These are phyloP conservation scores for Xanthoconium stramineum DNA, from an alignment of 768 basidiomycete genomes.

Conservation along the genomic window DNA sequence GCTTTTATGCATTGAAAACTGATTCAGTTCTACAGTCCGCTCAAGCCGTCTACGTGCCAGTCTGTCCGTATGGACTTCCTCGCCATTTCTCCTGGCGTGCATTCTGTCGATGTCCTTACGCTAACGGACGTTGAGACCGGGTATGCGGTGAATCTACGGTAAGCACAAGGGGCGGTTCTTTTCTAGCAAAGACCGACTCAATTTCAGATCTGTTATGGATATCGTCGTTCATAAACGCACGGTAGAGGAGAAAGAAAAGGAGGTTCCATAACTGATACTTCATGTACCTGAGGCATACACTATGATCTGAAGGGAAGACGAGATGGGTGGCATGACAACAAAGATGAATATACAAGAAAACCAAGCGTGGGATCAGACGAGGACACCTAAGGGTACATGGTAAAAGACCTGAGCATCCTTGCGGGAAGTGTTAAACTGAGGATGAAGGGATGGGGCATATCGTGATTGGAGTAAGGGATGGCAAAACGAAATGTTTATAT, in stretches of 20 bases:
- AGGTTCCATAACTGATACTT: slow-evolving; percentile 12
- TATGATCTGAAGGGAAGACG: slow-evolving; percentile 3
- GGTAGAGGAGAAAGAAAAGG: neutral
- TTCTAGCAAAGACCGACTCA: slow-evolving; percentile 2
- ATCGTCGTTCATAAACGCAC: slow-evolving; percentile 62
- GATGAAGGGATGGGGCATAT: neutral
- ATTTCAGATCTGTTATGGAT: slow-evolving; percentile 65
- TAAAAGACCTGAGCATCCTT: slow-evolving; percentile 12
- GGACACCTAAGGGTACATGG: slow-evolving; percentile 21
- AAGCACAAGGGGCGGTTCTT: slow-evolving; percentile 10
- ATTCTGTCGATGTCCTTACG: slow-evolving; percentile 67
- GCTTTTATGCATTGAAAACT: neutral
- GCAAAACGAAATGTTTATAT: slow-evolving; percentile 37
- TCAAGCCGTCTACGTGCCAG: slow-evolving; percentile 79
- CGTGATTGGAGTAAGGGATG: neutral
- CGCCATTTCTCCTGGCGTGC: slow-evolving; percentile 76
- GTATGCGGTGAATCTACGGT: slow-evolving; percentile 73
- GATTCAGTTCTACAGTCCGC: slow-evolving; percentile 47
- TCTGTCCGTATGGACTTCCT: slow-evolving; percentile 85
- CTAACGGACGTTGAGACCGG: slow-evolving; percentile 75
- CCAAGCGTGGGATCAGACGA: slow-evolving; percentile 6
- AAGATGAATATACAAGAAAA: slow-evolving; percentile 25
- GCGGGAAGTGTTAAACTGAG: neutral
- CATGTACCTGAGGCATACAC: slow-evolving; percentile 11
- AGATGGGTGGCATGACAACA: slow-evolving; percentile 12